phyloP scores from a whole-genome alignment of 106 monocot genomes.

The Acorus gramineus region DNA sequence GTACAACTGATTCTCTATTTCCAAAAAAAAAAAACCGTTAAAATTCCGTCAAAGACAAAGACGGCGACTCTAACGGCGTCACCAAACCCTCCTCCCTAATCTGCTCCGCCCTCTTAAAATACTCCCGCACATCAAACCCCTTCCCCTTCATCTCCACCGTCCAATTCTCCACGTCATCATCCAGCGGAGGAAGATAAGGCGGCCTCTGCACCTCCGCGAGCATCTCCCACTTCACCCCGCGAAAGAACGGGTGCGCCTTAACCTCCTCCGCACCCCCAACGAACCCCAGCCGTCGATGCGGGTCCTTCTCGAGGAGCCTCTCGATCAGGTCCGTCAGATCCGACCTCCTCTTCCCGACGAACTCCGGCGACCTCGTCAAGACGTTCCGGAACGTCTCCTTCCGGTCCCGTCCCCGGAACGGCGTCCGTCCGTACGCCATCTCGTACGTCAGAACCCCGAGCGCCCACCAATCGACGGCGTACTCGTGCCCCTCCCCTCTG shows the following conservation, averaged over 20 bases:
- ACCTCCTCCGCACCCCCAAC: slow-evolving; percentile 65
- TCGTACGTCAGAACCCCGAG: slow-evolving; percentile 76
- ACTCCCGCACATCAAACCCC: slow-evolving; percentile 51
- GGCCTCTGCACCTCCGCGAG: slow-evolving; percentile 48
- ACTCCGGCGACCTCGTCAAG: slow-evolving; percentile 43
- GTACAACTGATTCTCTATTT: no score
- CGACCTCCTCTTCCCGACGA: slow-evolving; percentile 30
- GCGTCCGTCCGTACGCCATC: slow-evolving; percentile 75
- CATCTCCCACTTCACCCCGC: slow-evolving; percentile 72
- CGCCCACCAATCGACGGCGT: slow-evolving; percentile 93
- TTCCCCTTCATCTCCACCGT: background rate
- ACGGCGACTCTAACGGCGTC: slow-evolving; percentile 6
- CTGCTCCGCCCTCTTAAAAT: slow-evolving; percentile 22
- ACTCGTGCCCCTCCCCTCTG: slow-evolving; percentile 73
- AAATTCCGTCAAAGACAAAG: slow-evolving; percentile 35
- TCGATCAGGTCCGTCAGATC: slow-evolving; percentile 60
- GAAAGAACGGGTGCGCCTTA: slow-evolving; percentile 65
- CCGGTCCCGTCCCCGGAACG: slow-evolving; percentile 67
- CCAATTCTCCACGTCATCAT: slow-evolving; percentile 13
- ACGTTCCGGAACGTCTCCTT: slow-evolving; percentile 92
- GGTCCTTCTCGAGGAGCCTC: slow-evolving; percentile 60
- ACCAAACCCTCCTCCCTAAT: slow-evolving; percentile 16
- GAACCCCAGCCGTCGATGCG: slow-evolving; percentile 40
- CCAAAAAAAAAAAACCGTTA: slow-evolving; percentile 5
- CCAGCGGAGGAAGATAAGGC: slow-evolving; percentile 40